These are phyloP conservation scores for Suillus cothurnatus DNA, from an alignment of 768 basidiomycete species.

Conservation along the genomic window DNA sequence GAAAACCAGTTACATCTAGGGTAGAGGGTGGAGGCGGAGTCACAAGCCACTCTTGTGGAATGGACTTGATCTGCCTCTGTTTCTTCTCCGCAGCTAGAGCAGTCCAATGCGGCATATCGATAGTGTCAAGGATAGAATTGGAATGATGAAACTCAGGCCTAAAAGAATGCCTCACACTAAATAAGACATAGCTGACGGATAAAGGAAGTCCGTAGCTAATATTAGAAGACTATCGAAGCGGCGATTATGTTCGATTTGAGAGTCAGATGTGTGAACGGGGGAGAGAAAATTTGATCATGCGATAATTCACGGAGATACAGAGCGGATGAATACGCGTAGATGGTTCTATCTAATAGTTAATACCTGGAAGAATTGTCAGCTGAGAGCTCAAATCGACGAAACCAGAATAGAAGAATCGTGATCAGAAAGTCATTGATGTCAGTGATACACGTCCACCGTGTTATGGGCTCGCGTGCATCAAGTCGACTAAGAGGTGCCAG, in stretches of 20 bases:
- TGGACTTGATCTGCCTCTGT: conserved; percentile 49
- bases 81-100: conserved; percentile 57
- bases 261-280: background rate
- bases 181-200: conserved; percentile 4
- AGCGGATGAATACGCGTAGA: background rate
- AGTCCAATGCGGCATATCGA: conserved; percentile 43
- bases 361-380: conserved; percentile 18
- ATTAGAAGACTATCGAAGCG: background rate
- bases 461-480: conserved; percentile 43
- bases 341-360: background rate
- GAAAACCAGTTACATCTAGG: conserved; percentile 56
- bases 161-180: background rate
- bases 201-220: background rate
- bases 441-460: conserved; percentile 55
- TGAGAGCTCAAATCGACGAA: background rate
- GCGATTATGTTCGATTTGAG: background rate
- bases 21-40: conserved; percentile 46
- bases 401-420: conserved; percentile 12
- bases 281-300: background rate
- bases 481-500: conserved; percentile 96
- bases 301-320: background rate
- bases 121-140: background rate
- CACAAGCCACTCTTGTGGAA: conserved; percentile 69
- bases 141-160: background rate
- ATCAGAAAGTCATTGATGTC: conserved; percentile 76